Evolutionary conservation across 2,329 filamentous ascomycete species (phyloP).

Genomic region (Verticillium albo-atrum): DNA sequence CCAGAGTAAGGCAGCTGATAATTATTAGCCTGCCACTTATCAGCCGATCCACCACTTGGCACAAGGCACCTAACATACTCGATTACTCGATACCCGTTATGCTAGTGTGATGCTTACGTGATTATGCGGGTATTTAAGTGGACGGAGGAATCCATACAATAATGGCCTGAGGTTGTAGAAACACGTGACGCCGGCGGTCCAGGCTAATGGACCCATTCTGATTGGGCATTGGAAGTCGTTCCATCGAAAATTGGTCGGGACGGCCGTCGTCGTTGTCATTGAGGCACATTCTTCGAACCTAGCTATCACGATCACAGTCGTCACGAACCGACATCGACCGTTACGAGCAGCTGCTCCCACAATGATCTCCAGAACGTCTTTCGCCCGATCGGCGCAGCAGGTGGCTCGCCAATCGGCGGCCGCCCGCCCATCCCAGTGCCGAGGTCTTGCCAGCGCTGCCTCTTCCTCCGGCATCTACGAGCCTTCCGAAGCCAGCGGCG

Average conservation of each 20-base stretch:
- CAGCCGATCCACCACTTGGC: too few relatives aligned
- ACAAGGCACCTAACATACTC: too few relatives aligned
- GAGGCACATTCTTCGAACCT: constrained; percentile 16
- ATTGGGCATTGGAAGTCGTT: constrained; percentile 8
- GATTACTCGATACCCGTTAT: too few relatives aligned
- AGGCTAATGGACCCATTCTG: not conserved
- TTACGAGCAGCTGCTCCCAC: constrained; percentile 53
- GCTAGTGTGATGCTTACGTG: too few relatives aligned
- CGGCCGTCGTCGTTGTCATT: constrained; percentile 3
- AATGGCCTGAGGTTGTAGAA: not conserved
- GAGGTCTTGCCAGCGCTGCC: constrained; percentile 55
- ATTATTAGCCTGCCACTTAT: too few relatives aligned
- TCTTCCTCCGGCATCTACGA: constrained; percentile 78
- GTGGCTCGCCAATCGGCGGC: constrained; percentile 53
- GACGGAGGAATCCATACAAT: too few relatives aligned
- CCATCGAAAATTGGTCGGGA: constrained; percentile 16
- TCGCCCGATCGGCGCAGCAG: constrained; percentile 55
- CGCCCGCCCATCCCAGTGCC: constrained; percentile 46
- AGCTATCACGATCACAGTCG: constrained; percentile 11
- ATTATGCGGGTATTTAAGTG: too few relatives aligned
- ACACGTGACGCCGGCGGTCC: not conserved
- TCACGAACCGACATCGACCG: constrained; percentile 33
- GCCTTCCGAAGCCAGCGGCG: constrained; percentile 75
- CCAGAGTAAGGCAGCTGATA: too few relatives aligned
- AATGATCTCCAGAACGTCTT: constrained; percentile 60